Evolutionary conservation across 2,329 filamentous ascomycete species (phyloP), one percentile per base, ranked within the genome.

Genomic region (Emmonsiellopsis sp.): DNA sequence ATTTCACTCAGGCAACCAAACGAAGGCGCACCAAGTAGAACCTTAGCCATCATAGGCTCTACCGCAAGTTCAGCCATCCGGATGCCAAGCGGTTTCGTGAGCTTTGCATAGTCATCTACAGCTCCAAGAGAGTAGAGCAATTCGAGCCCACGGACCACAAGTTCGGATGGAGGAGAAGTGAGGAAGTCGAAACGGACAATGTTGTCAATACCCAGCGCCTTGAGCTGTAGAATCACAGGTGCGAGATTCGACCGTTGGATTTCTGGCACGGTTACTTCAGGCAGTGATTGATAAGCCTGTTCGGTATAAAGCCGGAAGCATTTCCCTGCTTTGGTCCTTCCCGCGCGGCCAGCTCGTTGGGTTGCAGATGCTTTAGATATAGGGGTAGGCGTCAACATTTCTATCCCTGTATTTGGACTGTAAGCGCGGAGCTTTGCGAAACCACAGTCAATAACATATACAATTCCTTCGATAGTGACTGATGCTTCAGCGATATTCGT

Each of bases 401-500:
- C 92, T 61, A 97, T 95, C 10, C 90, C 88, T 0, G 88, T 92
- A 13, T 68, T 77, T 0, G 92, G 89, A 60, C 94, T 86, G 71
- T 89, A 97, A 6, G 87, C 86, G 40, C 90, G 83, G 16, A 95
- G 76, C 68, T 97, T 97, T 59, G 94, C 90, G 65, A 89, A 96
- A 1, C 93, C 93, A 51, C 82, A 85, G 68, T 98, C 93, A 49
- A 97, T 75, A 5, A 98, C 92, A 64, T 89, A 95, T 52, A 90
- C 84, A 56, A 97, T 91, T 2, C 89, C 90, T 51, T 93, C 85
- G 53, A 97, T 94, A 13, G 93, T 97, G 43, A 98, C 86, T 1
- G 89, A 95, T 4, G 93, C 92, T 74, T 98, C 93, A 10, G 93
- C 90, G 59, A 97, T 96, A 66, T 97, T 97, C 55, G 93, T 97